Percentiles rank a stretch among this genome's conserved stretches.
These are phyloP conservation scores for Bipolaris gigantea DNA, from an alignment of 2,329 filamentous ascomycete genomes.

Conservation along the genomic window DNA sequence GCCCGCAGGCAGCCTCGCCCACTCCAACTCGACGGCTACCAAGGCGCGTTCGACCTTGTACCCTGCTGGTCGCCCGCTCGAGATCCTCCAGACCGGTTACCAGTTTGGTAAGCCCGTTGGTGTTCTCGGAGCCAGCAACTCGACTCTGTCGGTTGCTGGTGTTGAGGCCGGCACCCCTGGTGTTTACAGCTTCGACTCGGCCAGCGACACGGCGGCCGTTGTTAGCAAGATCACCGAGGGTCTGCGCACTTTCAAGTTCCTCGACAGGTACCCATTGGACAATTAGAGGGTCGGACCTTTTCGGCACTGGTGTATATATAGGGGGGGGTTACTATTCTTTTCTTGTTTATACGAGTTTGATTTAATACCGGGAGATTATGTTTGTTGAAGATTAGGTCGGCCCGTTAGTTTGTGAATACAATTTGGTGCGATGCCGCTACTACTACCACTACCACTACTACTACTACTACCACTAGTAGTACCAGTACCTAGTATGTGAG, in stretches of 20 bases:
- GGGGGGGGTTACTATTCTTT: not conserved
- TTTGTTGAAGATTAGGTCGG: not conserved
- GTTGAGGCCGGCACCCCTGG: slow-evolving; percentile 50
- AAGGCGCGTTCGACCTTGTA: slow-evolving; percentile 56
- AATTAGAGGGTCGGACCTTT: not conserved
- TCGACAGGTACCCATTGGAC: slow-evolving; percentile 65
- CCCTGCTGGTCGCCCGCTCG: slow-evolving; percentile 63
- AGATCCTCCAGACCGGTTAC: slow-evolving; percentile 66
- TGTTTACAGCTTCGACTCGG: slow-evolving; percentile 28
- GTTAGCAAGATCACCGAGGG: slow-evolving; percentile 50
- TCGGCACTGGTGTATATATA: no score
- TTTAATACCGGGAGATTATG: not conserved
- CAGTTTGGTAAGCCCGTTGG: slow-evolving; percentile 71
- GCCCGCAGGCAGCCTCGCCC: slow-evolving; percentile 24
- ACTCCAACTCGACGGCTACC: slow-evolving; percentile 28
- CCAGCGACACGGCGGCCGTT: slow-evolving; percentile 18
- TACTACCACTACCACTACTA: not conserved
- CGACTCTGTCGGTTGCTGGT: slow-evolving; percentile 49
- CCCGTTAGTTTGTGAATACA: not conserved
- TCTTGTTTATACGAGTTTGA: not conserved
- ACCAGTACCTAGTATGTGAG: no score
- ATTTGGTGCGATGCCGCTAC: not conserved
- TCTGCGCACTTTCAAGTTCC: slow-evolving; percentile 66
- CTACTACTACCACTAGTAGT: not conserved
- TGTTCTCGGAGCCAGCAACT: slow-evolving; percentile 55